phyloP scores from a whole-genome alignment of 768 basidiomycete genomes.

The Erythrobasidium yunnanense region DNA sequence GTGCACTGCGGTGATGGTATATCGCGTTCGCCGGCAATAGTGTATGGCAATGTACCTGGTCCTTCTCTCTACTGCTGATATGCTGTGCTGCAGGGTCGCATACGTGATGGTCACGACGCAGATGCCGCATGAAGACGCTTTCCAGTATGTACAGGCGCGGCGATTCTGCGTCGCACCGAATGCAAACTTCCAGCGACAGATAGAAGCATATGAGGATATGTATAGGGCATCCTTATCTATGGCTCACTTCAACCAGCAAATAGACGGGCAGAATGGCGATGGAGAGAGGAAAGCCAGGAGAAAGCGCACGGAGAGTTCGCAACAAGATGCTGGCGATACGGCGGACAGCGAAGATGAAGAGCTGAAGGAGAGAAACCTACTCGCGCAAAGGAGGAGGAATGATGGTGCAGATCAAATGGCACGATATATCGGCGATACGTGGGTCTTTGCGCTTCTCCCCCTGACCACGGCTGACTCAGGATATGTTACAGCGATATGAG shows the following conservation, averaged over 20 bases:
- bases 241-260: constrained; percentile 45
- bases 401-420: neutral
- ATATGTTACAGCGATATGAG: neutral
- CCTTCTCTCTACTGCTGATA: neutral
- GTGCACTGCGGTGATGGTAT: constrained; percentile 39
- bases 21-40: constrained; percentile 36
- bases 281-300: neutral
- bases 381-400: neutral
- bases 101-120: constrained; percentile 36
- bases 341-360: constrained; percentile 11
- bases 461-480: neutral
- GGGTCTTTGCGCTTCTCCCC: neutral
- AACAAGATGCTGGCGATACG: neutral
- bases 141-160: constrained; percentile 42
- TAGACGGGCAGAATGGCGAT: constrained; percentile 11
- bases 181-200: constrained; percentile 78
- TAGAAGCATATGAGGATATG: constrained; percentile 92
- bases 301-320: neutral
- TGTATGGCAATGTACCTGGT: constrained; percentile 24
- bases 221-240: constrained; percentile 67
- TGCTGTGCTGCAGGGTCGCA: constrained; percentile 26
- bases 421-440: neutral
- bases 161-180: constrained; percentile 90
- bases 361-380: constrained; percentile 15
- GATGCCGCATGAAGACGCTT: constrained; percentile 36